Base-by-base conservation (phyloP, 768 basidiomycete species). In the Clitopilus hobsonii region DNA sequence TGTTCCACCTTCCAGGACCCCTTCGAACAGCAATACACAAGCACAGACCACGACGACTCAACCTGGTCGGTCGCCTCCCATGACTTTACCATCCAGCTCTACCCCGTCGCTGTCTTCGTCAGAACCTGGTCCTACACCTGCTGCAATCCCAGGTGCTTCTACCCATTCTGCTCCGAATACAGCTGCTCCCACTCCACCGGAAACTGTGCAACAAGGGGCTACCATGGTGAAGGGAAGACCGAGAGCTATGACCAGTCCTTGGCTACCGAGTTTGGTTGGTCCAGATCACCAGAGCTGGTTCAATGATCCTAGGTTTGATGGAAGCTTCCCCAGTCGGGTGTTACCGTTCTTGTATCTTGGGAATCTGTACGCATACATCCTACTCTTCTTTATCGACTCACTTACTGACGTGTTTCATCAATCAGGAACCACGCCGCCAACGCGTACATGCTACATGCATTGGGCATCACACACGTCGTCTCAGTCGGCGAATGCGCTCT, bases 401-500 rank as follows among this genome's bases (percentile, higher is more conserved):
- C 28, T 18, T 54, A 36, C 28, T 30, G 41, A 54, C 45, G 45
- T 14, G 5, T 45, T 55, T 23, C 51, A 38, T 55, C 53, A 60
- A 56, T 48, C 64, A 93, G 93, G 68, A 92, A 94, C 62, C 96
- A 98, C 62, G 96, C 96, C 0, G 77, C 86, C 24, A 98, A 98
- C 69, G 94, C 86, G 52, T 91, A 91, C 64, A 97, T 98, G 94
- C 84, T 98, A 2, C 90, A 94, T 63, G 92, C 93, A 2, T 81
- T 98, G 14, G 94, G 94, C 23, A 95, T 98, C 63, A 96, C 94
- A 2, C 95, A 98, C 66, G 94, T 98, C 58, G 94, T 98, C 25
- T 94, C 91, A 7, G 94, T 98, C 2, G 96, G 96, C 49, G 96
- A 98, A 75, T 94, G 92, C 57, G 91, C 95, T 10, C 82, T 97